Evolutionary conservation across 257 asterid genomes (phyloP).

Genomic region (Capsicum rhomboideum): DNA sequence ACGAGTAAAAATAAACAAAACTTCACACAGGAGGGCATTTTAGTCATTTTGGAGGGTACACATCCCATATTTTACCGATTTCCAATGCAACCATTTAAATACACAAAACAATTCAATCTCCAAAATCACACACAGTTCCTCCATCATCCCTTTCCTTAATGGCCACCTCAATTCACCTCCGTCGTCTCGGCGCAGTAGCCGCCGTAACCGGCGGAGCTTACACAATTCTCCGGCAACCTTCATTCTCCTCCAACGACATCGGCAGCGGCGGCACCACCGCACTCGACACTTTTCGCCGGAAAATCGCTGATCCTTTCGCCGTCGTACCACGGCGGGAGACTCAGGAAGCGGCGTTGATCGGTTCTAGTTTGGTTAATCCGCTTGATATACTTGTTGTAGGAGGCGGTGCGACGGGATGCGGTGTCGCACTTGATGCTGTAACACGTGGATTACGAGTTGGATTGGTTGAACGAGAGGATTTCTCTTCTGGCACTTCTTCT

Average conservation of each 20-base stretch:
- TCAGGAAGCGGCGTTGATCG: slow-evolving; percentile 72
- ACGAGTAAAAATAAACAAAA: no score
- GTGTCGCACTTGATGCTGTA: slow-evolving; percentile 86
- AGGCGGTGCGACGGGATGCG: slow-evolving; percentile 97
- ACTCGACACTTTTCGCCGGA: slow-evolving; percentile 30
- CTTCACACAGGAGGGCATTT: background rate
- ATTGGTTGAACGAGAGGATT: slow-evolving; percentile 91
- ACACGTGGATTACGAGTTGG: slow-evolving; percentile 99
- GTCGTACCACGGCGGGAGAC: slow-evolving; percentile 53
- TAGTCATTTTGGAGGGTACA: background rate
- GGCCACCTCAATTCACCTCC: slow-evolving; percentile 70
- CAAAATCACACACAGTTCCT: slow-evolving; percentile 14
- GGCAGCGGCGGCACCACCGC: slow-evolving; percentile 40
- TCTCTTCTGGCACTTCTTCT: slow-evolving; percentile 90
- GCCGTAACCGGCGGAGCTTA: slow-evolving; percentile 56
- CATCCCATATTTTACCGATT: background rate
- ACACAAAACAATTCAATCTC: slow-evolving; percentile 17
- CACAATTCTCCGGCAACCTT: slow-evolving; percentile 36
- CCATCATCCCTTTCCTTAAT: slow-evolving; percentile 16
- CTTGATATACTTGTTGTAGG: slow-evolving; percentile 87
- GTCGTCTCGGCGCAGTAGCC: slow-evolving; percentile 65
- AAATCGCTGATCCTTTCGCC: slow-evolving; percentile 56
- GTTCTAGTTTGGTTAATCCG: slow-evolving; percentile 55
- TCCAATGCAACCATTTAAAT: slow-evolving; percentile 17
- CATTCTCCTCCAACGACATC: slow-evolving; percentile 60